These are phyloP conservation scores for Westerdykella aurantiaca DNA, from an alignment of 2,329 filamentous ascomycete species.

Conservation along the genomic window DNA sequence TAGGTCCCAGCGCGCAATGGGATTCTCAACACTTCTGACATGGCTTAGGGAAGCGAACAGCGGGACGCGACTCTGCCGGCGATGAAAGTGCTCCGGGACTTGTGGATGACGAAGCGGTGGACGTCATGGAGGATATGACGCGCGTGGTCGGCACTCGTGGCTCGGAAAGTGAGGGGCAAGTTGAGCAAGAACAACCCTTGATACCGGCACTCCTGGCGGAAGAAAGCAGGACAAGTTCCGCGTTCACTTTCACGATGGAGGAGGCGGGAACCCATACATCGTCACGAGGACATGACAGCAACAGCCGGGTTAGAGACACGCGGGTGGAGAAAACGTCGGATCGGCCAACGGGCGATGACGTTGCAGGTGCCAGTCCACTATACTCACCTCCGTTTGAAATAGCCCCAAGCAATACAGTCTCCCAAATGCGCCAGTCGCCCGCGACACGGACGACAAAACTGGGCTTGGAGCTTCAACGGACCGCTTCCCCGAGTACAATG, in stretches of 20 bases:
- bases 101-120: too few species aligned
- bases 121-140: background rate
- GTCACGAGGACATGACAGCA: too few species aligned
- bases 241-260: constrained; percentile 3
- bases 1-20: constrained; percentile 9
- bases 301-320: too few species aligned
- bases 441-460: too few species aligned
- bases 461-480: too few species aligned
- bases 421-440: too few species aligned
- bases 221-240: background rate
- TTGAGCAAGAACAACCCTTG: background rate
- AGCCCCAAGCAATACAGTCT: too few species aligned
- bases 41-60: constrained; percentile 22
- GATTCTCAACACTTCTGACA: constrained; percentile 8
- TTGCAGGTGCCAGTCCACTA: too few species aligned
- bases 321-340: too few species aligned
- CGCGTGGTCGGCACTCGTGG: background rate
- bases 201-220: background rate
- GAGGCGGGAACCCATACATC: background rate
- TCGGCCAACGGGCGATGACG: too few species aligned
- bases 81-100: background rate
- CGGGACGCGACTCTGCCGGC: constrained; percentile 5
- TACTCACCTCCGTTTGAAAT: too few species aligned
- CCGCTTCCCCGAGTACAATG: too few species aligned
- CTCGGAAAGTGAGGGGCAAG: background rate